Percentiles rank a stretch among this genome's conserved stretches.
Evolutionary conservation across 176 grass and related monocot genomes (phyloP).

Genomic region (Urochloa ruziziensis): DNA sequence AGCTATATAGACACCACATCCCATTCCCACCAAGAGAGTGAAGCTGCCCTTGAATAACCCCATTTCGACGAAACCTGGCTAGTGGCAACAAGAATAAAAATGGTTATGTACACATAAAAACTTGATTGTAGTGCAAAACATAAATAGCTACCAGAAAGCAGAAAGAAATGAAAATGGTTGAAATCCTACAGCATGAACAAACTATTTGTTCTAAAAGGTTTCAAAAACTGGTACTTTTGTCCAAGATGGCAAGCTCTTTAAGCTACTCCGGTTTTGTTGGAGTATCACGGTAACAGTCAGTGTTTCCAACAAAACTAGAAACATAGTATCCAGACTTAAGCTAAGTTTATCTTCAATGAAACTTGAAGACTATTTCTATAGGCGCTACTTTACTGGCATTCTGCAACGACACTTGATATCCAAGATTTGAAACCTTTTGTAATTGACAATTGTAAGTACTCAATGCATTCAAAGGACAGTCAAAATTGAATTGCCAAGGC

Average conservation of each 20-base stretch:
- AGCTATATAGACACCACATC: conserved; percentile 60
- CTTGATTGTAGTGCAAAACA: background rate
- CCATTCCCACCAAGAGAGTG: conserved; percentile 56
- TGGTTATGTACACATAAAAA: background rate
- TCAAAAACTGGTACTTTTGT: background rate
- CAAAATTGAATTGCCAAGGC: background rate
- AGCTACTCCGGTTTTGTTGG: no score
- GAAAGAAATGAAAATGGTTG: background rate
- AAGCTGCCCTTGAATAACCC: conserved; percentile 66
- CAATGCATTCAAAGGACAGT: background rate
- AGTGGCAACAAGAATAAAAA: conserved; percentile 21
- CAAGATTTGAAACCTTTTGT: background rate
- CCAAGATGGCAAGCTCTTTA: background rate
- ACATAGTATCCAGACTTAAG: background rate
- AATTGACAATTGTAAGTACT: background rate
- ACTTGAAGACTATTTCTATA: background rate
- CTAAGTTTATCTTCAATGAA: background rate
- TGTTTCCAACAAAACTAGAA: background rate
- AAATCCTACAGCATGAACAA: background rate
- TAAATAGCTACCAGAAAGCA: background rate
- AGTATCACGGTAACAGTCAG: background rate
- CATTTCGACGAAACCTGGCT: conserved; percentile 42
- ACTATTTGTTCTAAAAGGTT: background rate
- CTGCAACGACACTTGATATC: background rate
- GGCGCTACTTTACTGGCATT: background rate